A percentile compares a stretch with the other conserved stretches of the same genome.
phyloP scores from a whole-genome alignment of 2,329 filamentous ascomycete species.

The Diaporthe ampelina region DNA sequence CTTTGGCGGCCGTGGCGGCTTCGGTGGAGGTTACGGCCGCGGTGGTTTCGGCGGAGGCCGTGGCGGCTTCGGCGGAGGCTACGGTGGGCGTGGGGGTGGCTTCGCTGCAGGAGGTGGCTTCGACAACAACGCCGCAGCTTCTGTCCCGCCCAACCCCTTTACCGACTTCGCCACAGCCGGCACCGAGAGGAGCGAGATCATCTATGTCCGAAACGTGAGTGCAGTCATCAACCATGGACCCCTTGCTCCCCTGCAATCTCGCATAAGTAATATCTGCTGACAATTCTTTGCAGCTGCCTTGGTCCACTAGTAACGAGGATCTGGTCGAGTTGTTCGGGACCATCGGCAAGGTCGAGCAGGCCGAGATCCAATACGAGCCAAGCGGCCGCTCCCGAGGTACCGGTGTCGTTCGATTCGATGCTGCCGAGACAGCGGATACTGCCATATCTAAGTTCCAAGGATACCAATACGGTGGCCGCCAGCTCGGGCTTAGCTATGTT shows the following conservation, averaged over 20 bases:
- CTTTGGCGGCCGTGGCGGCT: slow-evolving; percentile 68
- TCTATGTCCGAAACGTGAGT: slow-evolving; percentile 97
- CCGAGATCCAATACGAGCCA: slow-evolving; percentile 99
- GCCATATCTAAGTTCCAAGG: slow-evolving; percentile 97
- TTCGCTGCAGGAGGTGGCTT: slow-evolving; percentile 61
- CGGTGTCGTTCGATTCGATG: slow-evolving; percentile 96
- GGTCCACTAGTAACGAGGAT: slow-evolving; percentile 99
- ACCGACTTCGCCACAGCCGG: slow-evolving; percentile 92
- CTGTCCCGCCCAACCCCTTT: slow-evolving; percentile 85
- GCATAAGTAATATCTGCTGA: slow-evolving; percentile 38
- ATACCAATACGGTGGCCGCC: slow-evolving; percentile 96
- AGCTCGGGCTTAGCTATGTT: slow-evolving; percentile 92
- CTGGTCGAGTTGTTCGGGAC: slow-evolving; percentile 96
- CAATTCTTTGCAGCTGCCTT: slow-evolving; percentile 78
- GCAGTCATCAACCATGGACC: not conserved
- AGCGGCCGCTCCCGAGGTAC: slow-evolving; percentile 95
- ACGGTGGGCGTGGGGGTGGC: slow-evolving; percentile 56
- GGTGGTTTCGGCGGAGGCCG: slow-evolving; percentile 61
- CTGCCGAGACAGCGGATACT: slow-evolving; percentile 86
- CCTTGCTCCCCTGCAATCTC: not conserved
- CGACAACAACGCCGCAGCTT: slow-evolving; percentile 65
- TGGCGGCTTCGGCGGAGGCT: slow-evolving; percentile 58
- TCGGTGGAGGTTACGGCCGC: slow-evolving; percentile 70
- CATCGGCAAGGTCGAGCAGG: slow-evolving; percentile 97
- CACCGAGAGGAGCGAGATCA: slow-evolving; percentile 84